Percentiles rank a stretch among this genome's conserved stretches.
These are phyloP conservation scores for Canavalia gladiata DNA, from an alignment of 306 rosid genomes.

Conservation along the genomic window DNA sequence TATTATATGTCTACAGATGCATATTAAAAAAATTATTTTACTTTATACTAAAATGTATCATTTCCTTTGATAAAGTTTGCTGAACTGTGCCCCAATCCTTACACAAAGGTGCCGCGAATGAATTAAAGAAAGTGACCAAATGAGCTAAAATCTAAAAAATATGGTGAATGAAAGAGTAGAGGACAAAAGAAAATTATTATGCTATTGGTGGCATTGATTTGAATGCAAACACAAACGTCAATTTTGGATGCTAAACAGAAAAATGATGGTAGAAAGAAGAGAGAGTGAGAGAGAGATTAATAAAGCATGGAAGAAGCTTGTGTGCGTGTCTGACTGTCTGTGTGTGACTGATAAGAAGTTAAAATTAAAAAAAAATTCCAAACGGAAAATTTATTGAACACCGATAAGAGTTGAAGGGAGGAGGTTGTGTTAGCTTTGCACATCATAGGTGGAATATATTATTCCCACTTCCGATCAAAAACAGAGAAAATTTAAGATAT, in stretches of 20 bases:
- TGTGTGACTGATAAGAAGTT: too few species aligned
- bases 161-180: not conserved
- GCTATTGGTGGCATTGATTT: not conserved
- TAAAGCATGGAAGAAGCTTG: too few species aligned
- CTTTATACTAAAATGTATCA: not conserved
- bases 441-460: constrained; percentile 15
- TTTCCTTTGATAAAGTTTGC: not conserved
- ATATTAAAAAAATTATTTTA: not conserved
- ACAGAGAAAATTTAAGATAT: constrained; percentile 19
- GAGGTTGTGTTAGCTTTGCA: constrained; percentile 27
- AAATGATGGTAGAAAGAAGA: not conserved
- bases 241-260: not conserved
- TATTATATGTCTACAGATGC: too few species aligned
- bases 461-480: not conserved
- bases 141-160: not conserved
- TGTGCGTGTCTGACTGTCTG: too few species aligned
- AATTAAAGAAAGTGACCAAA: not conserved
- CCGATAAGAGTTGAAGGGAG: constrained; percentile 15
- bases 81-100: not conserved
- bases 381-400: too few species aligned
- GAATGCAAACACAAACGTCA: constrained; percentile 13
- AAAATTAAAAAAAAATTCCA: too few species aligned
- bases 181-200: not conserved
- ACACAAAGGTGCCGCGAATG: not conserved
- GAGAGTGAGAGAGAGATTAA: not conserved